A percentile compares a stretch with the other conserved stretches of the same genome.
Evolutionary conservation across 2,329 filamentous ascomycete species (phyloP).

Genomic region (Fusarium tanahbumbuense): DNA sequence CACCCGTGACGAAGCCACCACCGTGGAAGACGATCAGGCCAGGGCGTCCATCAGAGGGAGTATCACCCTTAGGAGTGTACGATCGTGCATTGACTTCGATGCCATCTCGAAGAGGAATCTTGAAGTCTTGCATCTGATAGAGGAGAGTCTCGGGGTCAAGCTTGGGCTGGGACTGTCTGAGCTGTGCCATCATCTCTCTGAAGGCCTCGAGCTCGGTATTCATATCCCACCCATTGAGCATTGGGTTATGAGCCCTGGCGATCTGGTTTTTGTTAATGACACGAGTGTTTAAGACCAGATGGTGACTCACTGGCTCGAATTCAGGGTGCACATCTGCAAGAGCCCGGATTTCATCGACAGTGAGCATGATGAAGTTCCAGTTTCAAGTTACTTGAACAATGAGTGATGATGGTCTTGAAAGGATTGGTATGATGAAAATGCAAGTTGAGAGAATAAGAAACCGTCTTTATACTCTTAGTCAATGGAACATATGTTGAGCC

Average conservation of each 20-base stretch:
- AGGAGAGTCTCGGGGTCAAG: slow-evolving; percentile 29
- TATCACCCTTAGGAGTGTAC: slow-evolving; percentile 35
- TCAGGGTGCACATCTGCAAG: slow-evolving; percentile 39
- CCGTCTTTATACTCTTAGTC: slow-evolving; percentile 11
- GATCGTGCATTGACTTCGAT: slow-evolving; percentile 35
- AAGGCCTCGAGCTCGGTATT: slow-evolving; percentile 40
- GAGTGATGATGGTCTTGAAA: not conserved
- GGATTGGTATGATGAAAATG: not conserved
- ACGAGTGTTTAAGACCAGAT: not conserved
- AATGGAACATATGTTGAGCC: not conserved
- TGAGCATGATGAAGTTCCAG: slow-evolving; percentile 36
- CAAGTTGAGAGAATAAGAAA: not conserved
- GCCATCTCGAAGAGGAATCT: slow-evolving; percentile 41
- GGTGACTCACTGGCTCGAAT: slow-evolving; percentile 24
- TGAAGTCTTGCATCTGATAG: slow-evolving; percentile 39
- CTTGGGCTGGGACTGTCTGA: slow-evolving; percentile 19
- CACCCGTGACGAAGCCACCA: slow-evolving; percentile 44
- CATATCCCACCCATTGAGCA: slow-evolving; percentile 38
- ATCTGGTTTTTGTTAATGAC: slow-evolving; percentile 18
- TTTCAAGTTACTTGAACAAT: not conserved
- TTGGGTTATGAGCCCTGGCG: slow-evolving; percentile 31
- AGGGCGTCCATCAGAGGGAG: slow-evolving; percentile 34
- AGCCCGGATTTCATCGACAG: slow-evolving; percentile 41
- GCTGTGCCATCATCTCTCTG: slow-evolving; percentile 33
- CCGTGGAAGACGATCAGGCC: slow-evolving; percentile 47